Conservation (phyloP, 2,329 filamentous ascomycete genomes). For the Fusarium torulosum region DNA sequence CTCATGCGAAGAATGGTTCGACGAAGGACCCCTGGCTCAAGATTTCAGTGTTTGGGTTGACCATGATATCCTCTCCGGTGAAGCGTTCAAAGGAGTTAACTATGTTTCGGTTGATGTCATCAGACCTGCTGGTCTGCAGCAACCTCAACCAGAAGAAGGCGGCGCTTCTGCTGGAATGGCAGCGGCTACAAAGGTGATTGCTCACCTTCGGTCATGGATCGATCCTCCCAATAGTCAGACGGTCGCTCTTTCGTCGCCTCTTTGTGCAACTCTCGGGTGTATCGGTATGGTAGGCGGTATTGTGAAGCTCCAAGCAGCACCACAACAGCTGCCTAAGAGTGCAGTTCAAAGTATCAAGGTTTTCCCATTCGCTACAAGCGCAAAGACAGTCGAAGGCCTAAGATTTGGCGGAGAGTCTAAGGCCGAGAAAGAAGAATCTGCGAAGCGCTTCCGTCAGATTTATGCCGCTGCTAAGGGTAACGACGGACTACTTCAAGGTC, state of each 20-base stretch:
- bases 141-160: slow-evolving; percentile 76
- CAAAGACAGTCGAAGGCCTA: slow-evolving; percentile 73
- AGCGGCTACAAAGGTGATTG: slow-evolving; percentile 73
- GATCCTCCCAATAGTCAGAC: slow-evolving; percentile 87
- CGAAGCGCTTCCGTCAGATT: slow-evolving; percentile 77
- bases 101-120: slow-evolving; percentile 90
- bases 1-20: slow-evolving; percentile 81
- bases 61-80: slow-evolving; percentile 77
- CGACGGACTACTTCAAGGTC: slow-evolving; percentile 80
- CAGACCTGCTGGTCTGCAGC: slow-evolving; percentile 81
- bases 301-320: slow-evolving; percentile 86
- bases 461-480: slow-evolving; percentile 70
- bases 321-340: slow-evolving; percentile 75
- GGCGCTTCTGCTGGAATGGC: slow-evolving; percentile 63
- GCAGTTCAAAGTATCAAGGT: slow-evolving; percentile 77
- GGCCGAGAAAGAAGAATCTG: slow-evolving; percentile 81
- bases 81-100: slow-evolving; percentile 79
- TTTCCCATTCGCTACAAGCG: slow-evolving; percentile 77
- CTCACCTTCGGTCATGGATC: slow-evolving; percentile 81
- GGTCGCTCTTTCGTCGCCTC: slow-evolving; percentile 79
- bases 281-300: slow-evolving; percentile 85
- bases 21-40: slow-evolving; percentile 69
- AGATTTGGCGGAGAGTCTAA: slow-evolving; percentile 91
- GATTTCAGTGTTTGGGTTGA: slow-evolving; percentile 87
- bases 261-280: slow-evolving; percentile 80